phyloP scores from a whole-genome alignment of 305 asterid genomes.

The Coffea humblotiana region DNA sequence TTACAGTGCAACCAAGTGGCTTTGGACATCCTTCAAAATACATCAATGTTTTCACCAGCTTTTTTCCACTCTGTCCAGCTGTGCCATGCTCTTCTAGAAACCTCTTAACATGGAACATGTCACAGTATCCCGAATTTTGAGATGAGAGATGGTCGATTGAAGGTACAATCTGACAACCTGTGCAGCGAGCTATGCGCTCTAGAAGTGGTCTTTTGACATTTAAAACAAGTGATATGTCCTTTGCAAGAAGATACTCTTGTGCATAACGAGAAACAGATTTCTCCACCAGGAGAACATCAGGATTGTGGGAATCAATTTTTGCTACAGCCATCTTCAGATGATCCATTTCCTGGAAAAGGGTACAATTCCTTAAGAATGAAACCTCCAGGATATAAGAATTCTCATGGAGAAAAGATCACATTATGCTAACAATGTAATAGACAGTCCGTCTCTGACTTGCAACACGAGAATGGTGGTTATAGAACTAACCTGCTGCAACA shows the following conservation, averaged over 20 bases:
- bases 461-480: neutral
- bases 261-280: conserved; percentile 97
- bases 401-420: neutral
- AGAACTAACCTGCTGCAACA: conserved; percentile 82
- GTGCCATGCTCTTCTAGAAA: conserved; percentile 71
- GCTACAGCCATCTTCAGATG: conserved; percentile 99
- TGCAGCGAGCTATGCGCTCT: conserved; percentile 94
- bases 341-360: conserved; percentile 83
- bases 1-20: conserved; percentile 96
- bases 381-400: neutral
- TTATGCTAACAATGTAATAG: neutral
- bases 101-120: conserved; percentile 74
- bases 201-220: conserved; percentile 85
- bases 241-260: conserved; percentile 92
- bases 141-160: conserved; percentile 85
- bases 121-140: conserved; percentile 80
- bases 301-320: conserved; percentile 81
- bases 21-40: conserved; percentile 96
- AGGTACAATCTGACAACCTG: conserved; percentile 90
- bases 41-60: conserved; percentile 83
- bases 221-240: conserved; percentile 90
- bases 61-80: conserved; percentile 74
- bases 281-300: conserved; percentile 94
- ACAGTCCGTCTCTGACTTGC: neutral
- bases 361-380: conserved; percentile 24